Percentiles rank a stretch among this genome's conserved stretches.
These are phyloP conservation scores for Auriscalpium vulgare DNA, from an alignment of 768 basidiomycete genomes.

Conservation along the genomic window DNA sequence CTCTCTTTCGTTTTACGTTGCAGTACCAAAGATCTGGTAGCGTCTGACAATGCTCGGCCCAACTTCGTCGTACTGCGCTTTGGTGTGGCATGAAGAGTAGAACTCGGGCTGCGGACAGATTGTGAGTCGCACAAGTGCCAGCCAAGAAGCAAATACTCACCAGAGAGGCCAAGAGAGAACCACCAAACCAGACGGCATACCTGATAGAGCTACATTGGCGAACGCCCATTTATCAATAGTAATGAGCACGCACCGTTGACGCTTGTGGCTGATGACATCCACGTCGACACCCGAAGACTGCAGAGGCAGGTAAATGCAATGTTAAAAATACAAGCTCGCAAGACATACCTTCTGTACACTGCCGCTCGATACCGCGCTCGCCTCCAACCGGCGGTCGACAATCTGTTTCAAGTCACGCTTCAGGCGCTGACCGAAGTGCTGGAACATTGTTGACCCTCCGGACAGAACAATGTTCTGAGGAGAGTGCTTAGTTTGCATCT, in stretches of 20 bases:
- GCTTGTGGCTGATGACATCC: conserved; percentile 97
- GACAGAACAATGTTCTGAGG: conserved; percentile 90
- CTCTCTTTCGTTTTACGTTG: conserved; percentile 39
- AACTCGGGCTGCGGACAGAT: conserved; percentile 69
- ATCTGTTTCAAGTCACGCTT: conserved; percentile 93
- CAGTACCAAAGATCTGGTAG: conserved; percentile 90
- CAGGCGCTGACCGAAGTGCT: conserved; percentile 93
- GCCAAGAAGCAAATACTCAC: conserved; percentile 36
- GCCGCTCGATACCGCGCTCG: conserved; percentile 66
- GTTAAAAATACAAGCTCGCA: not conserved
- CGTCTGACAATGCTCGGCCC: conserved; percentile 88
- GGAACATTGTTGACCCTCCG: conserved; percentile 99
- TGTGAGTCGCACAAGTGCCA: not conserved
- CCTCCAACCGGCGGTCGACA: conserved; percentile 84
- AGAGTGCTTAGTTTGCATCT: not conserved
- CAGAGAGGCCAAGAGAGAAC: conserved; percentile 86
- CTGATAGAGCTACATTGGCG: conserved; percentile 25
- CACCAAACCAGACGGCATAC: conserved; percentile 98
- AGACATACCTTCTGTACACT: conserved; percentile 60
- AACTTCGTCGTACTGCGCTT: conserved; percentile 90
- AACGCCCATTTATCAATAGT: not conserved
- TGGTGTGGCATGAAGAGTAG: conserved; percentile 88
- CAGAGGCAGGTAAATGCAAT: not conserved
- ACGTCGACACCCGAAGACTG: conserved; percentile 96
- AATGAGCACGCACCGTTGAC: conserved; percentile 59